Evolutionary conservation across 2,329 filamentous ascomycete species (phyloP).

Genomic region (Fusarium subtropicale): DNA sequence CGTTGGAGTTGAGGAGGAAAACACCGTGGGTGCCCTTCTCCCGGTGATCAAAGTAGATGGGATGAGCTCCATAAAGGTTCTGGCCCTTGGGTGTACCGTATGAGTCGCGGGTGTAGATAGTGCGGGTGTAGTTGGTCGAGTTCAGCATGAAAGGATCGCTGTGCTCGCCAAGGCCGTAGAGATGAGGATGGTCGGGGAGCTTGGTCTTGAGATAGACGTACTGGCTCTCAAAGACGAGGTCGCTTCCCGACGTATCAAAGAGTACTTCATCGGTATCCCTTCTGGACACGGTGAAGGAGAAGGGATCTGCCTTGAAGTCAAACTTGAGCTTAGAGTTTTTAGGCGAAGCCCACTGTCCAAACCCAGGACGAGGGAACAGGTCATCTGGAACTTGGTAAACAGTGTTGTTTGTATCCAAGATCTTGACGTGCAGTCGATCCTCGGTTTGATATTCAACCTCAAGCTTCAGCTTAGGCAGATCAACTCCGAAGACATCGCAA

Average conservation of each 20-base stretch:
- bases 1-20: constrained; percentile 78
- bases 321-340: constrained; percentile 61
- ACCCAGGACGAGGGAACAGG: constrained; percentile 68
- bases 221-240: constrained; percentile 80
- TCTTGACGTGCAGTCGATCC: constrained; percentile 76
- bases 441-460: constrained; percentile 62
- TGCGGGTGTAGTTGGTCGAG: constrained; percentile 70
- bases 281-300: constrained; percentile 72
- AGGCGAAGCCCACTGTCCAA: constrained; percentile 37
- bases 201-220: constrained; percentile 79
- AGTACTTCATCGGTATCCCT: constrained; percentile 61
- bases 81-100: constrained; percentile 69
- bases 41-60: constrained; percentile 80
- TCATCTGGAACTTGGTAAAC: constrained; percentile 81
- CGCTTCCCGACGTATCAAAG: constrained; percentile 76
- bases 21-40: constrained; percentile 70
- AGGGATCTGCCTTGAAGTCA: constrained; percentile 62
- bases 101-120: constrained; percentile 69
- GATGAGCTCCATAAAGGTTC: constrained; percentile 80
- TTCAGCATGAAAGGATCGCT: constrained; percentile 76
- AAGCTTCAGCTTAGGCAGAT: constrained; percentile 74
- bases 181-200: constrained; percentile 73
- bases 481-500: constrained; percentile 83
- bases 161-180: constrained; percentile 86
- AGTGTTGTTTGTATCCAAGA: constrained; percentile 74